phyloP scores from a whole-genome alignment of 371 early-diverging fungal genomes.

The Nematocida sp. region DNA sequence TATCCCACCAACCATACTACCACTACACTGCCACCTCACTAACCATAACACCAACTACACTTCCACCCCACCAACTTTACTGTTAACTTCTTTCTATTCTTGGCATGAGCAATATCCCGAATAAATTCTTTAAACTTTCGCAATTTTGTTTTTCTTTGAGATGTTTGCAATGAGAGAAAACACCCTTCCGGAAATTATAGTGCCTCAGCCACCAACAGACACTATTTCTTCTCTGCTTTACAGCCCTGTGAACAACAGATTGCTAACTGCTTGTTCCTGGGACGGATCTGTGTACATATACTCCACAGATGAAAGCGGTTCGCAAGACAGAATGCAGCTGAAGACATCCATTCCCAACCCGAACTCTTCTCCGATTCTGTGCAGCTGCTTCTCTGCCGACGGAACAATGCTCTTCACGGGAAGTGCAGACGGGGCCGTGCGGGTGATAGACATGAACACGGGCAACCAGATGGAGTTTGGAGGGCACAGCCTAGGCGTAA shows the following conservation, averaged over 20 bases:
- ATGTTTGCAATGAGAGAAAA: background rate
- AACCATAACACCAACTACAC: too few relatives aligned
- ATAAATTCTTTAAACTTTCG: background rate
- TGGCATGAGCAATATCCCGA: background rate
- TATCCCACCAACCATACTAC: too few relatives aligned
- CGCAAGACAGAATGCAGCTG: slow-evolving; percentile 22
- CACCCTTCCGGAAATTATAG: background rate
- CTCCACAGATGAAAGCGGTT: slow-evolving; percentile 13
- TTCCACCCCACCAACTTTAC: too few relatives aligned
- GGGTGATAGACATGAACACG: slow-evolving; percentile 48
- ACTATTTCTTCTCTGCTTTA: slow-evolving; percentile 58
- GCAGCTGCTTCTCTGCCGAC: slow-evolving; percentile 53
- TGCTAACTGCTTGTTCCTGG: slow-evolving; percentile 61
- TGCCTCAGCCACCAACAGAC: slow-evolving; percentile 59
- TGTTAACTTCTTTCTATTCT: background rate
- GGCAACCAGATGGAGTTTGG: slow-evolving; percentile 24
- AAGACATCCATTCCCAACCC: slow-evolving; percentile 47
- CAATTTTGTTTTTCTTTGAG: background rate
- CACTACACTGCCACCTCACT: too few relatives aligned
- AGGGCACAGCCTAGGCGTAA: slow-evolving; percentile 57
- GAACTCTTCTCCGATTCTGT: slow-evolving; percentile 58
- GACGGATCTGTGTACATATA: slow-evolving; percentile 62
- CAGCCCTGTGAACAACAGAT: slow-evolving; percentile 25
- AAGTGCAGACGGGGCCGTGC: slow-evolving; percentile 58
- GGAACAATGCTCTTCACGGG: slow-evolving; percentile 52